phyloP scores from a whole-genome alignment of 192 early-diverging fungal species.

The Coemansia sp. region DNA sequence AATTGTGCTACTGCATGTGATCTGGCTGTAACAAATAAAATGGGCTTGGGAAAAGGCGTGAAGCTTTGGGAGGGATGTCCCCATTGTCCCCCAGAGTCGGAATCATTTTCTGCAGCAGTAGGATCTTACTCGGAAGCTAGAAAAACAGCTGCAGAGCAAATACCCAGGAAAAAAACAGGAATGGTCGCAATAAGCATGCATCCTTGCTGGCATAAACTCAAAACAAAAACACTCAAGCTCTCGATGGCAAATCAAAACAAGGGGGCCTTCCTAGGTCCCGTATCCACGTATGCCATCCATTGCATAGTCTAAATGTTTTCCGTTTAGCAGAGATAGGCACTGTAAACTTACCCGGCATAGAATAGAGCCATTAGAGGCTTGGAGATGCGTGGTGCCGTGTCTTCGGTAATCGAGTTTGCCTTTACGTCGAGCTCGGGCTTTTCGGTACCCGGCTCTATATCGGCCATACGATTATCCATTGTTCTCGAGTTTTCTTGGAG shows the following conservation, averaged over 20 bases:
- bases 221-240: neutral
- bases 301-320: neutral
- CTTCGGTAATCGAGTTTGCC: slow-evolving; percentile 26
- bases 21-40: neutral
- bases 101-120: no score
- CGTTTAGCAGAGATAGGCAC: neutral
- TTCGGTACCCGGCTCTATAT: no score
- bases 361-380: slow-evolving; percentile 35
- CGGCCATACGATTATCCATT: no score
- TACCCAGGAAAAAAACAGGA: no score
- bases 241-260: neutral
- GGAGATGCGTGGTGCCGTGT: slow-evolving; percentile 22
- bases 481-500: no score
- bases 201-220: neutral
- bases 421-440: slow-evolving; percentile 5
- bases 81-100: no score
- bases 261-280: neutral
- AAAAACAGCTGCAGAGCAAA: no score
- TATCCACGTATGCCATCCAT: neutral
- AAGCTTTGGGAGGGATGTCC: neutral
- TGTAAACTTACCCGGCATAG: slow-evolving; percentile 35
- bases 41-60: no score
- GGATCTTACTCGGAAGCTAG: no score
- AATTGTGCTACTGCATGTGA: neutral
- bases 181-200: no score